Base-by-base conservation (phyloP, 345 rosid species). In the Gossypium bickii region DNA sequence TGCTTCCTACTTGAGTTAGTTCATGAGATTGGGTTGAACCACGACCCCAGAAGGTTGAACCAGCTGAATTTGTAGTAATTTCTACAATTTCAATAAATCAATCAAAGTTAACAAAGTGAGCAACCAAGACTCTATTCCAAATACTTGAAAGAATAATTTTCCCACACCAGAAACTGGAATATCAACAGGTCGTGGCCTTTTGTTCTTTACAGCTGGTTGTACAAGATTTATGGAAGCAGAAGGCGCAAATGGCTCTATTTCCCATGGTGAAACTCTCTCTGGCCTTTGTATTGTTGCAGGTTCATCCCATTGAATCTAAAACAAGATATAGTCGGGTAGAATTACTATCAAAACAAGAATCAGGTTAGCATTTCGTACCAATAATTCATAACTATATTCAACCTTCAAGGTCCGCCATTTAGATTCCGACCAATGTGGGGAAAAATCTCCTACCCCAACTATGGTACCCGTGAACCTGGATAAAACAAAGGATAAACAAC, bases 241-340 rank as follows among this genome's bases (percentile, higher is more conserved):
- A 49, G 87, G 67, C 56, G 78, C 77, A 70, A 82, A 83, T 76
- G 92, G 89, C 76, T 91, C 97, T 38, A 91, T 86, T 76, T 91
- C 97, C 97, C 97, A 91, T 44, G 92, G 86, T 73, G 97, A 91
- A 80, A 91, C 93, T 81, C 85, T 86, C 57, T 88, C 86, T 70
- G 93, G 97, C 84, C 97, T 87, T 74, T 78, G 87, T 77, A 85
- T 81, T 1, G 84, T 71, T 79, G 94, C 87, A 67, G 93, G 81
- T 78, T 89, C 97, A 81, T 92, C 97, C 97, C 94, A 92, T 83
- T 89, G 92, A 68, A 88, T 59, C 97, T 91, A 79, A 53, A 72
- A 24, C 56, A 4, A 53, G 15, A 62, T 57, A 74, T 27, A 43
- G 63, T 64, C 12, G 38, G 76, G 74, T 71, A 48, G 59, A 9